A percentile compares a stretch with the other conserved stretches of the same genome.
phyloP scores from a whole-genome alignment of 441 rosid species.

The Adansonia grandidieri region DNA sequence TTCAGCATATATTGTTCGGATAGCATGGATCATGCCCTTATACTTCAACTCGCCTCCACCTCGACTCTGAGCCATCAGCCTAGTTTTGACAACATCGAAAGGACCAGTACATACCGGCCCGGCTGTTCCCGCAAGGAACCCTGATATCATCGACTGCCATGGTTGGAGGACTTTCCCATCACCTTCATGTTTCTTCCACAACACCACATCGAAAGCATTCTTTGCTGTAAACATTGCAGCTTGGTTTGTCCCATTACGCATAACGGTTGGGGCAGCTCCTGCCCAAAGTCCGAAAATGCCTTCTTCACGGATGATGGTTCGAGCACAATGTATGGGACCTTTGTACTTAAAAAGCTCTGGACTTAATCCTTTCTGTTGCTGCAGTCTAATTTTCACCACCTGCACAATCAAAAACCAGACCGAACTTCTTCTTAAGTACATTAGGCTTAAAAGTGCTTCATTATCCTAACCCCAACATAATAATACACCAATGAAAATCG shows the following conservation, averaged over 20 bases:
- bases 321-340: slow-evolving; percentile 90
- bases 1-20: slow-evolving; percentile 75
- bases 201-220: slow-evolving; percentile 71
- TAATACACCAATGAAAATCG: not conserved
- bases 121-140: slow-evolving; percentile 90
- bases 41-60: slow-evolving; percentile 70
- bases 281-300: slow-evolving; percentile 86
- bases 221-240: slow-evolving; percentile 96
- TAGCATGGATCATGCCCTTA: slow-evolving; percentile 90
- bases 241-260: slow-evolving; percentile 97
- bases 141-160: slow-evolving; percentile 97
- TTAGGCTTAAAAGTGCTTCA: not conserved
- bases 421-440: slow-evolving; percentile 24
- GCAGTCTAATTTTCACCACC: slow-evolving; percentile 95
- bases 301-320: slow-evolving; percentile 68
- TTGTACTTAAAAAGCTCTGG: slow-evolving; percentile 79
- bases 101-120: slow-evolving; percentile 97
- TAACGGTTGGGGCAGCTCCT: slow-evolving; percentile 93
- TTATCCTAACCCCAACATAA: not conserved
- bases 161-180: slow-evolving; percentile 83
- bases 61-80: slow-evolving; percentile 86
- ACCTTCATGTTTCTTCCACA: slow-evolving; percentile 96
- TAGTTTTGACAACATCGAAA: slow-evolving; percentile 92
- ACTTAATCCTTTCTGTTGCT: slow-evolving; percentile 87
- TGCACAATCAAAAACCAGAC: slow-evolving; percentile 36